phyloP scores from a whole-genome alignment of 2,329 filamentous ascomycete genomes.

The Alternaria tenuissima region DNA sequence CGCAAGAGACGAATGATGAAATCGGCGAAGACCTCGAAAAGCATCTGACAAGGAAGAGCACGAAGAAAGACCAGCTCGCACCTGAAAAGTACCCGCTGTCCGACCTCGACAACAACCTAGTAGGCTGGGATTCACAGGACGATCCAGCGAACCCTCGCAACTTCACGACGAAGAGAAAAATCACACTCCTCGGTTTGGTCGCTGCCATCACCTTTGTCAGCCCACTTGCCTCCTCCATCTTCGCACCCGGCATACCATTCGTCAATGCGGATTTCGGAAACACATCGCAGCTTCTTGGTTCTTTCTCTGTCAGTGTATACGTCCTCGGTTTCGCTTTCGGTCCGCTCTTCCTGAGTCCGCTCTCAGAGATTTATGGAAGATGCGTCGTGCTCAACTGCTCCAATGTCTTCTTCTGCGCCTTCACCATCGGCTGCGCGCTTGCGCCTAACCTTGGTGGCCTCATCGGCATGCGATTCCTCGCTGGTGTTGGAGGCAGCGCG shows the following conservation, averaged over 20 bases:
- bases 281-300: constrained; percentile 40
- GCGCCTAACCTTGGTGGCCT: constrained; percentile 45
- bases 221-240: constrained; percentile 48
- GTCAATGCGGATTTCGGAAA: constrained; percentile 45
- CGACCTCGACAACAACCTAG: constrained; percentile 45
- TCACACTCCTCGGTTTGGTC: constrained; percentile 38
- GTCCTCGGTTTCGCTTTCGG: constrained; percentile 47
- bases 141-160: constrained; percentile 48
- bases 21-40: constrained; percentile 40
- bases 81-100: constrained; percentile 42
- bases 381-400: constrained; percentile 41
- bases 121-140: constrained; percentile 49
- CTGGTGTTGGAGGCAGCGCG: constrained; percentile 37
- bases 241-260: constrained; percentile 45
- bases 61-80: constrained; percentile 35
- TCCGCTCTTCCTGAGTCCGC: constrained; percentile 44
- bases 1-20: constrained; percentile 22
- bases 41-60: constrained; percentile 43
- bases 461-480: constrained; percentile 35
- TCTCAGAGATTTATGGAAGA: constrained; percentile 48
- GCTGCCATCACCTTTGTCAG: constrained; percentile 46
- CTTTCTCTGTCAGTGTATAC: constrained; percentile 48
- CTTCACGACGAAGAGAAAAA: constrained; percentile 38
- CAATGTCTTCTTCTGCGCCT: constrained; percentile 61
- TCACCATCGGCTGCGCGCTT: constrained; percentile 57